Evolutionary conservation across 805 yeast genomes (phyloP).

Genomic region (Isabelozyma rhagii): DNA sequence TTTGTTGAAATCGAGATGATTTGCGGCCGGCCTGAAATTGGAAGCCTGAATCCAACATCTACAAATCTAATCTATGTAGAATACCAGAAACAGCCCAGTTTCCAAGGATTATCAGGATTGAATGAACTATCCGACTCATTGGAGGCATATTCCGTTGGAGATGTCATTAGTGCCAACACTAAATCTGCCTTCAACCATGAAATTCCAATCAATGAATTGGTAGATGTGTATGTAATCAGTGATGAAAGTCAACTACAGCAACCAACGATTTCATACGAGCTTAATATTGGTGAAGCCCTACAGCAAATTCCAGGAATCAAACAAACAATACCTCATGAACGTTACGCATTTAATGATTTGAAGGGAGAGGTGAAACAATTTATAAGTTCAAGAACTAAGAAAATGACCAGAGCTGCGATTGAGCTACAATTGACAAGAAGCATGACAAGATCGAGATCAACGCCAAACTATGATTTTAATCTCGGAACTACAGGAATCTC

Average conservation of each 20-base stretch:
- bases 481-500: constrained; percentile 27
- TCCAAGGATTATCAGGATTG: neutral
- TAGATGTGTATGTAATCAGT: constrained; percentile 30
- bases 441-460: constrained; percentile 7
- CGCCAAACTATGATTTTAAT: constrained; percentile 4
- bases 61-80: neutral
- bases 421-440: constrained; percentile 21
- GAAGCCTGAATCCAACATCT: neutral
- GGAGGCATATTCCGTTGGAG: constrained; percentile 27
- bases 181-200: constrained; percentile 25
- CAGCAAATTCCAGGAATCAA: neutral
- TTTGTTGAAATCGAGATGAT: constrained; percentile 44
- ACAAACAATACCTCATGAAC: neutral
- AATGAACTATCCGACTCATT: neutral
- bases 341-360: constrained; percentile 9
- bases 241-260: constrained; percentile 26
- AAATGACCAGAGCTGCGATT: constrained; percentile 25
- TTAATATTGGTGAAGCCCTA: constrained; percentile 26
- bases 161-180: constrained; percentile 22
- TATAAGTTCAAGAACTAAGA: constrained; percentile 33
- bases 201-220: constrained; percentile 28
- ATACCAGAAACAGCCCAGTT: neutral
- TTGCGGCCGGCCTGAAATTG: constrained; percentile 14
- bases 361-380: constrained; percentile 13
- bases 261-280: constrained; percentile 35